Evolutionary conservation across 805 yeast species (phyloP).

Genomic region (Cyberlindnera xishuangbannaensis): DNA sequence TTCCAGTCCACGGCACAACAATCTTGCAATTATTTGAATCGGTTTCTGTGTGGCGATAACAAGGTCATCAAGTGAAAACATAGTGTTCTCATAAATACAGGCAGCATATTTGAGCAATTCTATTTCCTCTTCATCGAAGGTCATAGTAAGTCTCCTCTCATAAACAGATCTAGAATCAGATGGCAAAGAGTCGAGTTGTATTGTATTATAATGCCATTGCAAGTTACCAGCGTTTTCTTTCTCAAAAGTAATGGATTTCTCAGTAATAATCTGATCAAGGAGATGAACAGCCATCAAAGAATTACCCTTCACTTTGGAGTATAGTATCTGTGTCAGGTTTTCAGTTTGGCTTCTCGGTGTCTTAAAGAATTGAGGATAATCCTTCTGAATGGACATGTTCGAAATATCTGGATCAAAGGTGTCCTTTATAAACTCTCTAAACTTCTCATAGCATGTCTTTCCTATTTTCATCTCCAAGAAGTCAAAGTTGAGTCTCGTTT

Average conservation of each 20-base stretch:
- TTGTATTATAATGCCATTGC: background rate
- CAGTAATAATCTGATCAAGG: conserved; percentile 1
- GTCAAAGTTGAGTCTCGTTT: conserved; percentile 16
- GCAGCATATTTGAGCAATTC: conserved; percentile 36
- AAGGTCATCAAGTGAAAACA: conserved; percentile 32
- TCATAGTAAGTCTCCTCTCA: conserved; percentile 12
- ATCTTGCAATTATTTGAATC: conserved; percentile 27
- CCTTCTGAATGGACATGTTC: conserved; percentile 2
- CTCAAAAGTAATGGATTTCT: background rate
- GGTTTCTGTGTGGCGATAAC: conserved; percentile 32
- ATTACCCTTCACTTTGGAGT: conserved; percentile 1
- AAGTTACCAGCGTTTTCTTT: background rate
- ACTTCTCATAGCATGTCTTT: background rate
- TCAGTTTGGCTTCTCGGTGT: background rate
- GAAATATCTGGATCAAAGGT: conserved; percentile 3
- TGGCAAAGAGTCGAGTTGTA: background rate
- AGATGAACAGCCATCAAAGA: conserved; percentile 1
- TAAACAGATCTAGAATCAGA: conserved; percentile 7
- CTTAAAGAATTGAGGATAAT: conserved; percentile 5
- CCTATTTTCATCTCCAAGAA: conserved; percentile 15
- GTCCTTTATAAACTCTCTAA: background rate
- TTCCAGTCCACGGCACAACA: conserved; percentile 31
- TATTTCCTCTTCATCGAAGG: conserved; percentile 21
- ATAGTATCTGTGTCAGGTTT: background rate
- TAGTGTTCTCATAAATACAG: conserved; percentile 32